A percentile compares a stretch with the other conserved stretches of the same genome.
phyloP scores from a whole-genome alignment of 805 yeast species.

The Komagataella ulmi region DNA sequence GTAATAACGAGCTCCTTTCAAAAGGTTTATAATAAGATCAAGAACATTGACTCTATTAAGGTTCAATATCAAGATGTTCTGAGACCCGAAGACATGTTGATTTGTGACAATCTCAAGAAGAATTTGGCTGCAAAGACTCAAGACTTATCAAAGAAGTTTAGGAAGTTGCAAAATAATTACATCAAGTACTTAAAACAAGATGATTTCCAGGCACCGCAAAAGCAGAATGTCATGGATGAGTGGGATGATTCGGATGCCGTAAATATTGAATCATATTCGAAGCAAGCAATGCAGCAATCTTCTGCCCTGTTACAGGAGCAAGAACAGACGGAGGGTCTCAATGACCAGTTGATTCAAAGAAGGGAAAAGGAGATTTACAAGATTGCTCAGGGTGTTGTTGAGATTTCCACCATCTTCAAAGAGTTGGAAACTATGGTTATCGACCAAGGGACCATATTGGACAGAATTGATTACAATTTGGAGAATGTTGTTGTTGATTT shows the following conservation, averaged over 20 bases:
- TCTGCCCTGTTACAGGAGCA: constrained; percentile 15
- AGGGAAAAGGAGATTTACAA: constrained; percentile 85
- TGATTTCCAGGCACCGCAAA: constrained; percentile 31
- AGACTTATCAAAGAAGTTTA: constrained; percentile 58
- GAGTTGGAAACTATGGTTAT: constrained; percentile 87
- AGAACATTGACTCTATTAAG: constrained; percentile 40
- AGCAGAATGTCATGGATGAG: constrained; percentile 3
- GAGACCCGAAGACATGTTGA: constrained; percentile 36
- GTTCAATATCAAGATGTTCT: constrained; percentile 14
- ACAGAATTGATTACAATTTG: constrained; percentile 86
- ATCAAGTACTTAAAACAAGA: constrained; percentile 75
- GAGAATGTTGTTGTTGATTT: constrained; percentile 69
- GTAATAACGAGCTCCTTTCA: constrained; percentile 68
- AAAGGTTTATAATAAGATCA: constrained; percentile 62
- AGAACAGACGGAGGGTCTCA: constrained; percentile 18
- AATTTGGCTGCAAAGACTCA: constrained; percentile 80
- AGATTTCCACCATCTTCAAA: constrained; percentile 83
- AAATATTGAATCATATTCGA: constrained; percentile 36
- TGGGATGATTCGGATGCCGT: constrained; percentile 21
- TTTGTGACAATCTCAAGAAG: constrained; percentile 72
- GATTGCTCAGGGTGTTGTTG: constrained; percentile 88
- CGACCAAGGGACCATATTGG: constrained; percentile 91
- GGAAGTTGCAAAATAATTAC: constrained; percentile 83
- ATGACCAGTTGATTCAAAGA: constrained; percentile 37
- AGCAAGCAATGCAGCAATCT: constrained; percentile 37